Base-by-base conservation (phyloP, 495 filamentous ascomycete species). In the Letharia lupina region DNA sequence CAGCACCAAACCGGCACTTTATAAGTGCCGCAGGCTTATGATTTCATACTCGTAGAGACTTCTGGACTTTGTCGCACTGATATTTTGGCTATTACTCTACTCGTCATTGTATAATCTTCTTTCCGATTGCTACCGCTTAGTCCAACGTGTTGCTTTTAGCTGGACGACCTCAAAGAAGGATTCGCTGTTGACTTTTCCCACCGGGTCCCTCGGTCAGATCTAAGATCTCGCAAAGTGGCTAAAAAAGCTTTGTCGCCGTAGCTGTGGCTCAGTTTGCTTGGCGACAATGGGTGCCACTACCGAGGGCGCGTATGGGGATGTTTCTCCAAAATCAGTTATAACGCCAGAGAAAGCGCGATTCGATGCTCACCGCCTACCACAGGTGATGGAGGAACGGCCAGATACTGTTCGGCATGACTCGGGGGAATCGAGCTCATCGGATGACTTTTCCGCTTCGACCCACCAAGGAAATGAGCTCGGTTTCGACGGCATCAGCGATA, bases 361-460 rank as follows among this genome's bases (percentile, higher is more conserved):
- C 23, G 64, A 66, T n/a, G 23, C 47, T 12, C 45, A 37, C 37
- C 57, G 58, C 11, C 64, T 66, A 40, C 41, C 58, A 35, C 57
- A 61, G 59, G 64, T 66, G 31, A 70, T 70, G 68, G 68, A 70
- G 80, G 83, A 85, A 75, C 82, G 84, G 59, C 79, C 85, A 60
- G 81, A 80, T 47, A 18, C 63, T 71, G 62, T 75, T 74, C 72
- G 80, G 75, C 69, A 84, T 72, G 88, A 89, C 71, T 89, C 86
- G 35, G 86, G 85, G 48, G 84, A 80, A 66, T 87, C 86, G 41
- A 82, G 78, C 48, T 86, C 84, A 8, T 89, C 86, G 31, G 84
- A 84, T 65, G 87, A 89, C 50, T 83, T 75, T 67, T 68, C 65
- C 45, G 76, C 80, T 61, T 74, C 78, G 67, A 74, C 75, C 71